Base-by-base conservation (phyloP, 495 filamentous ascomycete genomes). In the Cenococcum geophilum region DNA sequence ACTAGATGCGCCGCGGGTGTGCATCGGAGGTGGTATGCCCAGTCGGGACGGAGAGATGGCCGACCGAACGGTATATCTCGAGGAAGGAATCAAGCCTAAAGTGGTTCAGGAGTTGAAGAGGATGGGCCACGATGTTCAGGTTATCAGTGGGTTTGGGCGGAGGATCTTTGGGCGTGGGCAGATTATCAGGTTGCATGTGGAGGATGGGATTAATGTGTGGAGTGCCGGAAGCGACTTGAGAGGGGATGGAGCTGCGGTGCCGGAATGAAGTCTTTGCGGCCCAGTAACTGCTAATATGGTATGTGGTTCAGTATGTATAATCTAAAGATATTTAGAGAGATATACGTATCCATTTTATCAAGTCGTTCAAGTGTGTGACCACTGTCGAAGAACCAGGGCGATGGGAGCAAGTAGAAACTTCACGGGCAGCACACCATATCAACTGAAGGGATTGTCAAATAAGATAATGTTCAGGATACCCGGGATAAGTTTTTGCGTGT, bases 91-190 rank as follows among this genome's bases (percentile, higher is more conserved):
- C 66, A 76, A 78, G 2, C 81, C 82, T 55, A 78, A 81, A 54
- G 81, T 85, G 21, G 76, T 89, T 1, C 72, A 86, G 63, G 88
- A 85, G 36, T 68, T 98, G 74, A 76, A 69, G 70, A 68, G 69
- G 57, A 72, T 89, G 72, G 93, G 95, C 0, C 93, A 98, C 71
- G 63, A 83, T 42, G 82, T 95, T 1, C 68, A 83, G 74, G 78
- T 92, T 12, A 75, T 91, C 51, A 79, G 43, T 18, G 92, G 85
- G 1, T 84, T 80, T 78, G 72, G 77, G 55, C 79, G 93, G 71
- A 77, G 79, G 2, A 74, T 87, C 74, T 98, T 98, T 80, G 93
- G 93, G 1, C 77, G 92, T 1, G 93, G 93, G 0, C 93, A 98
- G 79, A 79, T 97, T 48, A 92, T 97, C 60, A 77, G 89, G 57